These are phyloP conservation scores for Toxoplasma gondii DNA, from an alignment of 169 alveolate genomes.

Conservation along the genomic window DNA sequence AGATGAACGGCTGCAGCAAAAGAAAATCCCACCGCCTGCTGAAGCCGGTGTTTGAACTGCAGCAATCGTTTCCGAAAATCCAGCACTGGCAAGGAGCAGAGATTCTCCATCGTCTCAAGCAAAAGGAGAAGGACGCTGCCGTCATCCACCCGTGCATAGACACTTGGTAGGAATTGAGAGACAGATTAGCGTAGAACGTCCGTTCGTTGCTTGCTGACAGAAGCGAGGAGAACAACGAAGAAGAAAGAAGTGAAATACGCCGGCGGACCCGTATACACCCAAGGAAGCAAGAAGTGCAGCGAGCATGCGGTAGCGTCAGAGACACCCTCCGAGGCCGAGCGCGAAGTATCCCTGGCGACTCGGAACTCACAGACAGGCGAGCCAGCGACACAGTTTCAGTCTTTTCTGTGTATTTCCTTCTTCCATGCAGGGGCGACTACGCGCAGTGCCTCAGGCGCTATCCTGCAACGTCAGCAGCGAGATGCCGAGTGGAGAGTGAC, in stretches of 20 bases:
- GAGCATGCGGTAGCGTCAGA: too few relatives aligned
- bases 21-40: constrained; percentile 47
- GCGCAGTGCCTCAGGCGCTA: constrained; percentile 44
- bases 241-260: too few relatives aligned
- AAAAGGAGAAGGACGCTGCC: constrained; percentile 28
- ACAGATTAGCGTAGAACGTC: neutral
- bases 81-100: constrained; percentile 54
- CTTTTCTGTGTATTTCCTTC: neutral
- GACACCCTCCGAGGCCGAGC: too few relatives aligned
- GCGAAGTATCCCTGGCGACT: too few relatives aligned
- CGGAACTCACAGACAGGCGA: too few relatives aligned
- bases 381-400: too few relatives aligned
- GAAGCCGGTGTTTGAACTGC: constrained; percentile 22
- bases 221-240: too few relatives aligned
- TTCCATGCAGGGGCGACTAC: constrained; percentile 6
- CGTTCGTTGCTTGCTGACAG: too few relatives aligned
- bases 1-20: constrained; percentile 54
- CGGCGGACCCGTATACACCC: too few relatives aligned
- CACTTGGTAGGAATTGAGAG: constrained; percentile 2
- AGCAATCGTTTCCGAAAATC: constrained; percentile 38
- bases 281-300: too few relatives aligned
- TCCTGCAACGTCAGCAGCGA: neutral
- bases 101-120: constrained; percentile 27
- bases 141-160: constrained; percentile 36
- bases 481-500: neutral